Evolutionary conservation across 305 asterid species (phyloP).

Genomic region (Plantago coronopus): DNA sequence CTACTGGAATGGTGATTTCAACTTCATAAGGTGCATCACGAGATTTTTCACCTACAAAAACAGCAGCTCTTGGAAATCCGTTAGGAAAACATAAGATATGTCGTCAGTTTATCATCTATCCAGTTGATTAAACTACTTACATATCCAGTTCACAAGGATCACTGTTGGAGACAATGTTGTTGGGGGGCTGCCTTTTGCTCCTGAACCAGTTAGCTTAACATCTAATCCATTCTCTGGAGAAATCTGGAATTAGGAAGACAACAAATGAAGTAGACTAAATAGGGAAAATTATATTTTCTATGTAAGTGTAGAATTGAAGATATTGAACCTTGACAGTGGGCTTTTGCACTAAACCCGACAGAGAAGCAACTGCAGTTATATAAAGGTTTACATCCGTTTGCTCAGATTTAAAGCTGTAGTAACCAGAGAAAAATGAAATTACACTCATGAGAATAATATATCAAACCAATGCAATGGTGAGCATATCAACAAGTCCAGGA

Average conservation of each 20-base stretch:
- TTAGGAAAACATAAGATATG: conserved; percentile 15
- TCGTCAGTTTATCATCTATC: background rate
- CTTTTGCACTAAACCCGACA: conserved; percentile 61
- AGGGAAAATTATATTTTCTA: background rate
- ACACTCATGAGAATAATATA: conserved; percentile 17
- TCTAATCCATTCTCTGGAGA: conserved; percentile 71
- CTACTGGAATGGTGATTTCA: conserved; percentile 73
- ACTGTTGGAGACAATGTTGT: conserved; percentile 81
- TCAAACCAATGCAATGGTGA: conserved; percentile 16
- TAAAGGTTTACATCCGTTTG: conserved; percentile 72
- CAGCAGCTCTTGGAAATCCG: conserved; percentile 25
- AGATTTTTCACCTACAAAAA: conserved; percentile 58
- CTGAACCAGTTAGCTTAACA: conserved; percentile 70
- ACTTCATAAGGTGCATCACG: conserved; percentile 66
- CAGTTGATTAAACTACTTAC: conserved; percentile 33
- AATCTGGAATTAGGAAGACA: conserved; percentile 38
- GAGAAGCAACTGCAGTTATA: conserved; percentile 72
- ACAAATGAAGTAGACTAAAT: background rate
- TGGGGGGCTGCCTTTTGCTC: conserved; percentile 71
- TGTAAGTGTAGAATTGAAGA: conserved; percentile 10
- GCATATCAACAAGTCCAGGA: conserved; percentile 9
- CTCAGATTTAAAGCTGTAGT: conserved; percentile 69
- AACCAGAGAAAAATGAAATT: conserved; percentile 27
- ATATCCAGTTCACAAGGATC: conserved; percentile 68
- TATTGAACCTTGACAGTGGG: conserved; percentile 57